Base-by-base conservation (phyloP, 345 rosid genomes). In the Dimocarpus longan region DNA sequence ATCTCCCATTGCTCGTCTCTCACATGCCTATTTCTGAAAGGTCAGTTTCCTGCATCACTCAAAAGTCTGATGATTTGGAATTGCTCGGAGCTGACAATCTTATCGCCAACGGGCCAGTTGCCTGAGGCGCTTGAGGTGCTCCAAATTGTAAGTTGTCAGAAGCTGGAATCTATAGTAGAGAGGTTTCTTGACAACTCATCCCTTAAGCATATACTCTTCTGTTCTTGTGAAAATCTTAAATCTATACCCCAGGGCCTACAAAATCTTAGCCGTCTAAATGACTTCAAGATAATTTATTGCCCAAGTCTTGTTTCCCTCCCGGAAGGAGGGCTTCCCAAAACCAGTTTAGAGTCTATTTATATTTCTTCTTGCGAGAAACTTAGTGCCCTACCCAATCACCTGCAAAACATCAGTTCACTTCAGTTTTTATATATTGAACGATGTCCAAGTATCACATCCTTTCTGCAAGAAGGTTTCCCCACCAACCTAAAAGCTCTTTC, bases 21-120 rank as follows among this genome's bases (percentile, higher is more conserved):
- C 65, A 60, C 24, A 21, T 7, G 11, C 22, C 21, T 60, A 22
- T 21, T 60, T 19, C 21, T 22, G 28, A 8, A 8, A 40, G 71
- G 52, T 19, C 48, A 19, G 24, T 68, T 50, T 8, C 39, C 50
- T 0, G 43, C 10, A 1, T 22, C 56, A 4, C 26, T 74, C 24
- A 63, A 64, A 26, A 5, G 15, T 22, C 78, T 74, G 2, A 1
- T 0, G 0, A 26, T 74, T 18, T 0, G 0, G 6, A 0, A 21
- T 48, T 83, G 82, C 74, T 60, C 65, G 0, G 37, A 67, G 78
- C 59, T 83, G 56, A 78, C 69, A 28, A 21, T 19, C 37, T 18
- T 63, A 8, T 39, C 77, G 12, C 28, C 43, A 5, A 16, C 0
- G 1, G 18, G 5, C 39, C 32, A 12, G 13, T 32, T 32, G 12